Evolutionary conservation across 78 protist species (phyloP).

Genomic region (Dictyostelium firmibasis): DNA sequence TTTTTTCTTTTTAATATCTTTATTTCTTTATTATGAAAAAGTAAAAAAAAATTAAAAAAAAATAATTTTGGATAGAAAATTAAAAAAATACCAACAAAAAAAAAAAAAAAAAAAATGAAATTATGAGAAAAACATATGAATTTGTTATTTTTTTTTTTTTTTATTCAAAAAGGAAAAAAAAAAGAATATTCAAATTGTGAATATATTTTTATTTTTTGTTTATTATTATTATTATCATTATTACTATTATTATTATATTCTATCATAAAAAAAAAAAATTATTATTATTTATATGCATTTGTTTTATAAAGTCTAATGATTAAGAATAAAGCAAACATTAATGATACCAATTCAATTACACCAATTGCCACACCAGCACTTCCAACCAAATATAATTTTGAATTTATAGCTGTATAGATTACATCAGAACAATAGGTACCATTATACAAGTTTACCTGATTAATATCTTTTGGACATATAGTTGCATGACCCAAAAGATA

Average conservation of each 20-base stretch:
- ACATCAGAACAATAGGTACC: neutral
- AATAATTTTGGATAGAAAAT: neutral
- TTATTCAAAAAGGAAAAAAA: neutral
- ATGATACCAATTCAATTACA: conserved; percentile 52
- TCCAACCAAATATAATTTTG: conserved; percentile 37
- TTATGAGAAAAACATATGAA: neutral
- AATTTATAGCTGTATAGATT: neutral
- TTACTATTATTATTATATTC: neutral
- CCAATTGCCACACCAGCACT: conserved; percentile 65
- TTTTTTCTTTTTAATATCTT: neutral
- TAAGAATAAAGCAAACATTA: conserved; percentile 68
- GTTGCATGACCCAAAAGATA: neutral
- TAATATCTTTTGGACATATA: neutral
- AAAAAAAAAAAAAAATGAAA: neutral
- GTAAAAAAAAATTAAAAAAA: neutral
- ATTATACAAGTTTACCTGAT: neutral
- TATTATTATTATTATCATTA: neutral
- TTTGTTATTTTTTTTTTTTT: too few species aligned
- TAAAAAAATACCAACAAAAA: too few species aligned
- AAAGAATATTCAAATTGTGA: neutral
- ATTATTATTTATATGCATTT: conserved; percentile 49
- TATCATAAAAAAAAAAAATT: too few species aligned
- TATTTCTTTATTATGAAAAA: neutral
- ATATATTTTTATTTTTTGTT: neutral
- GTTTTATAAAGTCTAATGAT: conserved; percentile 40